Percentiles rank a stretch among this genome's conserved stretches.
phyloP scores from a whole-genome alignment of 768 basidiomycete genomes.

The Agaricus bisporus region DNA sequence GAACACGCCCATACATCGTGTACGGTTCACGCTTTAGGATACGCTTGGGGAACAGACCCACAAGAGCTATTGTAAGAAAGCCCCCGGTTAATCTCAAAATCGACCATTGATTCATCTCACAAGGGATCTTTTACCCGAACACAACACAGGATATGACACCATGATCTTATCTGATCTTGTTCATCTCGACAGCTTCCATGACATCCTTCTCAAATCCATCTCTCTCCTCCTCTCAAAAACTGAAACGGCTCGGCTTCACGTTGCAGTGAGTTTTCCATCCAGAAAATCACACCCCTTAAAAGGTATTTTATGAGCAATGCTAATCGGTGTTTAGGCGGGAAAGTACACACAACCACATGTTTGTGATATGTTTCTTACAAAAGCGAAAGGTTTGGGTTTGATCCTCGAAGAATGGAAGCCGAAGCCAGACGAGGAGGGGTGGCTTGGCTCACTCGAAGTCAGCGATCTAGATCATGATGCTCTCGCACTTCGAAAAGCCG shows the following conservation, averaged over 20 bases:
- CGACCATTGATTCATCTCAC: background rate
- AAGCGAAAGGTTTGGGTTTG: constrained; percentile 34
- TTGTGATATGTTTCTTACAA: constrained; percentile 47
- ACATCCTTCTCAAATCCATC: constrained; percentile 46
- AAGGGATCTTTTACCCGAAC: constrained; percentile 18
- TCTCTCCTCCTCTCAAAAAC: constrained; percentile 38
- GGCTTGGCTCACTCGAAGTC: constrained; percentile 44
- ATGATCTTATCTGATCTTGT: constrained; percentile 69
- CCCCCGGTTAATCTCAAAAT: background rate
- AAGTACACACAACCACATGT: constrained; percentile 50
- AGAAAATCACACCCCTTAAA: no score
- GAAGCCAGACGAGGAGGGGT: constrained; percentile 26
- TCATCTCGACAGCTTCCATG: constrained; percentile 60
- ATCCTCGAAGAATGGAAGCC: constrained; percentile 37
- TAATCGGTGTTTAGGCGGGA: constrained; percentile 33
- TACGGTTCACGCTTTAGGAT: constrained; percentile 39
- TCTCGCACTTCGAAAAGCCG: constrained; percentile 45
- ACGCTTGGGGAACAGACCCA: constrained; percentile 61
- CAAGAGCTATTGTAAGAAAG: constrained; percentile 39
- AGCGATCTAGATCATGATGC: constrained; percentile 39
- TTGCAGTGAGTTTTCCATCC: constrained; percentile 34
- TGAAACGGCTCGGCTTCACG: constrained; percentile 39
- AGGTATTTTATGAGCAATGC: background rate
- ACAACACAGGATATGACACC: constrained; percentile 39
- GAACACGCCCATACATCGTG: constrained; percentile 30